Conservation (phyloP, 2,329 filamentous ascomycete genomes). For the Escovopsis sp. region DNA sequence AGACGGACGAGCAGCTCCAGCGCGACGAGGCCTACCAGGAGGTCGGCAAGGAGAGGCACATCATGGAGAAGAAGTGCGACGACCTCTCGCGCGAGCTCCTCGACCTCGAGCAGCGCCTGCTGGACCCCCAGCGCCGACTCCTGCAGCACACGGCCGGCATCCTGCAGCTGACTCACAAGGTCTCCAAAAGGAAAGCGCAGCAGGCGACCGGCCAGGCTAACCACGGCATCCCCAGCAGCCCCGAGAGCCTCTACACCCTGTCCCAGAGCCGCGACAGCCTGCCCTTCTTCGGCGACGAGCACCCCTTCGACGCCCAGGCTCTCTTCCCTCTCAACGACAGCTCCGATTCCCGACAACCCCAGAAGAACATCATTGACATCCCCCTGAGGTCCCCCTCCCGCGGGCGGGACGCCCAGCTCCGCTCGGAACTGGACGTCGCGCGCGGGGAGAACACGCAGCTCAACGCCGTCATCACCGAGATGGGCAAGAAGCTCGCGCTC, state of each 20-base stretch:
- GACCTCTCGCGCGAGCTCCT: slow-evolving; percentile 70
- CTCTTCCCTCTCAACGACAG: slow-evolving; percentile 53
- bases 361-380: slow-evolving; percentile 37
- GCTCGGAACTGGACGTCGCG: slow-evolving; percentile 30
- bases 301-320: slow-evolving; percentile 64
- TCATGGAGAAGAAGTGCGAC: slow-evolving; percentile 70
- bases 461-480: slow-evolving; percentile 3
- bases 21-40: slow-evolving; percentile 36
- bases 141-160: slow-evolving; percentile 88
- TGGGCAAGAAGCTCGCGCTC: slow-evolving; percentile 41
- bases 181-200: slow-evolving; percentile 41
- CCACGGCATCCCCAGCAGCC: slow-evolving; percentile 55
- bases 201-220: slow-evolving; percentile 25
- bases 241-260: slow-evolving; percentile 61
- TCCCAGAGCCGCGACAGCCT: slow-evolving; percentile 45
- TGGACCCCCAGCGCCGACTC: slow-evolving; percentile 60
- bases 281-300: slow-evolving; percentile 37
- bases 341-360: slow-evolving; percentile 10
- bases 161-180: slow-evolving; percentile 75
- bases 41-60: slow-evolving; percentile 59
- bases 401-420: slow-evolving; percentile 36
- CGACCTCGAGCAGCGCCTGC: slow-evolving; percentile 59
- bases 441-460: slow-evolving; percentile 31
- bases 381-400: slow-evolving; percentile 42
- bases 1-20: slow-evolving; percentile 31